A percentile compares a stretch with the other conserved stretches of the same genome.
These are phyloP conservation scores for Malus asiatica DNA, from an alignment of 306 rosid genomes.

Conservation along the genomic window DNA sequence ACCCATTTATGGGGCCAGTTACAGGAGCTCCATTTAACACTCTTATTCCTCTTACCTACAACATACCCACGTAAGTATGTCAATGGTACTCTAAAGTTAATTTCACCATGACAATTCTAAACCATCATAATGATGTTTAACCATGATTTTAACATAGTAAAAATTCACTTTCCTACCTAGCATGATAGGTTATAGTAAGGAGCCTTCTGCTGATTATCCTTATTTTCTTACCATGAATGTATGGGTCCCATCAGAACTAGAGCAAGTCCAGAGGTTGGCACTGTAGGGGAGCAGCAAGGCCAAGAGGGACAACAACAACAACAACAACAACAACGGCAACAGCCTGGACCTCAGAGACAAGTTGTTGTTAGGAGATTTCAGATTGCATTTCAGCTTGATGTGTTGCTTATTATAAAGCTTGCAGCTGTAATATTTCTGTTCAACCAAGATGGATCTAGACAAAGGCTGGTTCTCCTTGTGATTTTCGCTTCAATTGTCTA, in stretches of 20 bases:
- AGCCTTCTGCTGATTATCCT: neutral
- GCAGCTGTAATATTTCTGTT: constrained; percentile 89
- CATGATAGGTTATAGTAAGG: neutral
- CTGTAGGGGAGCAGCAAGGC: constrained; percentile 55
- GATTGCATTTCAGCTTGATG: constrained; percentile 85
- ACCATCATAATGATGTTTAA: neutral
- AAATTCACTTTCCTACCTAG: neutral
- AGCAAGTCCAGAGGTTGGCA: constrained; percentile 50
- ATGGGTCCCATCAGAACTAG: constrained; percentile 32
- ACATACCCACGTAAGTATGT: constrained; percentile 62
- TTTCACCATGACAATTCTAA: neutral
- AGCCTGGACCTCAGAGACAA: constrained; percentile 75
- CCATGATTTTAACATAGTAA: neutral
- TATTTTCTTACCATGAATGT: constrained; percentile 15
- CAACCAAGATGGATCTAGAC: constrained; percentile 97
- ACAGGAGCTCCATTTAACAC: constrained; percentile 55
- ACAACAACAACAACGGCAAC: constrained; percentile 62
- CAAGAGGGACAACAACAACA: constrained; percentile 64
- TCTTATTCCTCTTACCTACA: constrained; percentile 83
- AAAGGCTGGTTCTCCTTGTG: constrained; percentile 77
- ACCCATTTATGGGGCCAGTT: constrained; percentile 55
- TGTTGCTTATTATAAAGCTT: constrained; percentile 81
- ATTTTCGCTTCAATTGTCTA: constrained; percentile 72
- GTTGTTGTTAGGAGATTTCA: constrained; percentile 82
- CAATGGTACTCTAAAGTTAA: neutral